A percentile compares a stretch with the other conserved stretches of the same genome.
Conservation (phyloP, 176 grass and related monocot genomes). For the sorghum (Sorghum bicolor) region Sorghum_bicolor_NCBIv3 NC_012878.2:6745001-6745500, state of each 20-base stretch:
- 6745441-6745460: constrained; percentile 37
- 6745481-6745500: constrained; percentile 21
- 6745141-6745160: too few relatives aligned
- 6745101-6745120: too few relatives aligned
- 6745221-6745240: neutral
- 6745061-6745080: too few relatives aligned
- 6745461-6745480: constrained; percentile 35
- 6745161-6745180: neutral
- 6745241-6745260: neutral
- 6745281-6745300: too few relatives aligned
- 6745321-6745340: neutral
- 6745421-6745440: constrained; percentile 16
- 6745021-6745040: too few relatives aligned
- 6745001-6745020: too few relatives aligned
- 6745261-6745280: neutral
- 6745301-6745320: neutral
- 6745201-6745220: neutral
- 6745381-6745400: neutral
- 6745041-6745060: too few relatives aligned
- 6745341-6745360: neutral
- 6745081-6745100: too few relatives aligned
- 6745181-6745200: neutral
- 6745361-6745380: neutral
- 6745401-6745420: neutral
- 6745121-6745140: too few relatives aligned